Evolutionary conservation across 1,284 basidiomycete genomes (phyloP), one percentile per base, ranked within the genome.

Genomic region (Lentinula novae-zelandiae): DNA sequence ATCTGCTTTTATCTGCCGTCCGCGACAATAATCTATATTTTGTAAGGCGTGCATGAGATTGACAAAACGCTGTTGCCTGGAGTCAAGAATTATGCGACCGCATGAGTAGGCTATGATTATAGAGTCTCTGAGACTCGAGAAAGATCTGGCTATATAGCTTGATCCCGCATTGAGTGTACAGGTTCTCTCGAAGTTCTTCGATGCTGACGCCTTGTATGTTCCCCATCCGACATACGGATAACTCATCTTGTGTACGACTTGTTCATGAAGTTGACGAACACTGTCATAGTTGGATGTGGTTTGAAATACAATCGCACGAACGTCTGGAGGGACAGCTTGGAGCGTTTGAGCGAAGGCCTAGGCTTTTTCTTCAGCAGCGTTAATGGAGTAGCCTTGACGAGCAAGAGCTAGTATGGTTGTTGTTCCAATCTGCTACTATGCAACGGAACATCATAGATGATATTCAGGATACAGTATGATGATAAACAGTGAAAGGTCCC

Each of bases 161-260:
- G 79, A 75, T 1, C 78, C 82, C 0, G 78, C 73, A 63, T 84
- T 83, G 0, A 72, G 70, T 62, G 73, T 76, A 82, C 82, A 84
- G 2, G 74, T 78, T 40, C 68, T 65, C 68, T 84, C 82, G 63
- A 83, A 82, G 40, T 75, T 75, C 69, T 31, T 82, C 79, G 0
- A 77, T 61, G 38, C 71, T 74, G 10, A 82, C 68, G 57, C 76
- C 72, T 63, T 78, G 72, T 33, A 84, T 80, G 64, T 81, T 70
- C 0, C 80, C 82, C 7, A 70, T 68, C 12, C 75, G 75, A 0
- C 82, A 82, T 36, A 82, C 0, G 79, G 78, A 57, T 80, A 70
- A 0, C 82, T 82, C 46, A 84, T 68, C 10, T 66, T 64, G n/a
- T 68, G 65, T 22, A 81, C 76, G 20, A 84, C 78, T 13, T 75